A percentile compares a stretch with the other conserved stretches of the same genome.
These are phyloP conservation scores for Parastagonospora avenae DNA, from an alignment of 2,329 filamentous ascomycete genomes.

Conservation along the genomic window DNA sequence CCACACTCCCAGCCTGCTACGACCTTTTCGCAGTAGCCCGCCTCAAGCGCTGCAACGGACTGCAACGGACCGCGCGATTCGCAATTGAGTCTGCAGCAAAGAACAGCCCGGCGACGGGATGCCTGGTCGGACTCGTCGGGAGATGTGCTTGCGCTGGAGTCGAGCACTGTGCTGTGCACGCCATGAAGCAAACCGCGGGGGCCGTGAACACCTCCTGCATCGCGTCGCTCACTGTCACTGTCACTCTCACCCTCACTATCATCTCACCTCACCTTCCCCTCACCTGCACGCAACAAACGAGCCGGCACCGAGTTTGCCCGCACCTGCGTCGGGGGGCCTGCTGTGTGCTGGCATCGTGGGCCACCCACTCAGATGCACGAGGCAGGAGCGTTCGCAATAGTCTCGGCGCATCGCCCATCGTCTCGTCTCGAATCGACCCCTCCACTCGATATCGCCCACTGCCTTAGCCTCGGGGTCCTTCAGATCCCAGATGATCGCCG, in stretches of 20 bases:
- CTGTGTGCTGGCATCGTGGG: slow-evolving; percentile 16
- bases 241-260: neutral
- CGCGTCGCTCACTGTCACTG: neutral
- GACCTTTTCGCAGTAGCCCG: slow-evolving; percentile 23
- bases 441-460: slow-evolving; percentile 34
- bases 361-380: slow-evolving; percentile 28
- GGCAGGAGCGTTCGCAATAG: no score
- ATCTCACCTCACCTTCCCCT: no score
- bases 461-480: slow-evolving; percentile 27
- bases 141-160: slow-evolving; percentile 2
- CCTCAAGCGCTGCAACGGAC: slow-evolving; percentile 36
- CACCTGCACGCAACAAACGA: slow-evolving; percentile 1
- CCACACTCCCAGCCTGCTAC: slow-evolving; percentile 4
- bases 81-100: slow-evolving; percentile 21
- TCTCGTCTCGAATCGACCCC: slow-evolving; percentile 31
- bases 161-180: slow-evolving; percentile 1
- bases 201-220: neutral
- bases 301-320: slow-evolving; percentile 26
- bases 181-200: neutral
- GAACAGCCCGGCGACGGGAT: slow-evolving; percentile 15
- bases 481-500: slow-evolving; percentile 15
- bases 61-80: slow-evolving; percentile 34
- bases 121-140: slow-evolving; percentile 1
- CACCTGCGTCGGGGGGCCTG: slow-evolving; percentile 1
- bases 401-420: slow-evolving; percentile 3